Evolutionary conservation across 768 basidiomycete species (phyloP), one percentile per base, ranked within the genome.

Genomic region (Russula vinacea): DNA sequence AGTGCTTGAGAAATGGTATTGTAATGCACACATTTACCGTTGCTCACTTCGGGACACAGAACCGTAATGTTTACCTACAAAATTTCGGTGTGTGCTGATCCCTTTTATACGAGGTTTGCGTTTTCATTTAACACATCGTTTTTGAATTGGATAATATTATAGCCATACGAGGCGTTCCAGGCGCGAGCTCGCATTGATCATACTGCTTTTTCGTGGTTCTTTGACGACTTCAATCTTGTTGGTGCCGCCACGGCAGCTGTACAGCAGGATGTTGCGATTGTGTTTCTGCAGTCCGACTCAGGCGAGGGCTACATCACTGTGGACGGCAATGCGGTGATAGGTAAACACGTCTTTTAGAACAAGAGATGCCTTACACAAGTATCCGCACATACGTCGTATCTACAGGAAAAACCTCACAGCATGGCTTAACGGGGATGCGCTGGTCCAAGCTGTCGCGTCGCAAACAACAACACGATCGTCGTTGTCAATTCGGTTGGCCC

Each of bases 111-210:
- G n/a, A 5, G 17, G 60, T 35, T 51, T 42, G 17, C 19, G 5
- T 19, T 9, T 7, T 42, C 22, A 3, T 32, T 58, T 16, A 44
- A 22, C 29, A 29, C 29, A 5, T 29, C 5, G 29, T 2, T 29
- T 29, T 29, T 29, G 29, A 29, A 29, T 29, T 29, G 2, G 29
- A 29, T 29, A 29, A 29, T 29, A 29, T 29, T 29, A 26, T 62
- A 86, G 85, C 92, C 93, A 1, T 79, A 90, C 51, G 86, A 91
- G 71, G 92, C 92, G 5, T 87, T 97, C 68, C 89, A 94, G 71
- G 71, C 74, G 7, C 83, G 86, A 44, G 89, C 92, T 1, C 78
- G 82, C n/a, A 69, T 81, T 37, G 87, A 90, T 70, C 81, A 82
- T 17, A 88, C 89, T 0, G 79, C 77, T 24, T 76, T 92, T n/a